Evolutionary conservation across 2,329 filamentous ascomycete species (phyloP).

Genomic region (Ilyonectria sp.): DNA sequence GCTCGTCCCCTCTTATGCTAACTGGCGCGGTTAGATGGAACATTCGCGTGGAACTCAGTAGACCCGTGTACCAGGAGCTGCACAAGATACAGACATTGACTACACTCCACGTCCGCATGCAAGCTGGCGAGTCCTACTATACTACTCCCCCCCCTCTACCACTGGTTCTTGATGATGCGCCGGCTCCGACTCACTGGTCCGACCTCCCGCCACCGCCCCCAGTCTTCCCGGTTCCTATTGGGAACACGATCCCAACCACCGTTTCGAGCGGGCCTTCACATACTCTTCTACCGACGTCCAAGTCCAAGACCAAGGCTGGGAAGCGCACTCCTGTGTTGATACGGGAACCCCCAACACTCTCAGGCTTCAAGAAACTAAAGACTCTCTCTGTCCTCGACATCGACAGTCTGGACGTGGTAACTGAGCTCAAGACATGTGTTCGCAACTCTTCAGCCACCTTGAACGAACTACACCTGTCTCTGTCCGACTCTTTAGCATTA

Average conservation of each 20-base stretch:
- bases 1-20: slow-evolving; percentile 11
- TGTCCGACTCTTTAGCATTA: slow-evolving; percentile 67
- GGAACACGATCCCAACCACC: slow-evolving; percentile 32
- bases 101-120: slow-evolving; percentile 71
- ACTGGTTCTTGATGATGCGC: slow-evolving; percentile 43
- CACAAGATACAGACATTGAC: slow-evolving; percentile 68
- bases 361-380: slow-evolving; percentile 70
- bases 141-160: slow-evolving; percentile 64
- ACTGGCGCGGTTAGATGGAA: slow-evolving; percentile 67
- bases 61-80: slow-evolving; percentile 70
- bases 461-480: slow-evolving; percentile 69
- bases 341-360: slow-evolving; percentile 67
- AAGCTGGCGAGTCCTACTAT: slow-evolving; percentile 70
- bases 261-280: slow-evolving; percentile 46
- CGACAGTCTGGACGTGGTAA: slow-evolving; percentile 68
- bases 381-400: slow-evolving; percentile 72
- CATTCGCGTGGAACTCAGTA: slow-evolving; percentile 73
- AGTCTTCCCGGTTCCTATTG: slow-evolving; percentile 36
- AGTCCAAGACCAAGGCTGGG: slow-evolving; percentile 53
- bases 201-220: slow-evolving; percentile 46
- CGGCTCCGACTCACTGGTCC: slow-evolving; percentile 50
- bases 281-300: slow-evolving; percentile 53
- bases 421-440: slow-evolving; percentile 70
- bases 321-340: slow-evolving; percentile 50
- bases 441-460: slow-evolving; percentile 69